phyloP scores from a whole-genome alignment of 768 basidiomycete species.

The Tylopilus intermedius region DNA sequence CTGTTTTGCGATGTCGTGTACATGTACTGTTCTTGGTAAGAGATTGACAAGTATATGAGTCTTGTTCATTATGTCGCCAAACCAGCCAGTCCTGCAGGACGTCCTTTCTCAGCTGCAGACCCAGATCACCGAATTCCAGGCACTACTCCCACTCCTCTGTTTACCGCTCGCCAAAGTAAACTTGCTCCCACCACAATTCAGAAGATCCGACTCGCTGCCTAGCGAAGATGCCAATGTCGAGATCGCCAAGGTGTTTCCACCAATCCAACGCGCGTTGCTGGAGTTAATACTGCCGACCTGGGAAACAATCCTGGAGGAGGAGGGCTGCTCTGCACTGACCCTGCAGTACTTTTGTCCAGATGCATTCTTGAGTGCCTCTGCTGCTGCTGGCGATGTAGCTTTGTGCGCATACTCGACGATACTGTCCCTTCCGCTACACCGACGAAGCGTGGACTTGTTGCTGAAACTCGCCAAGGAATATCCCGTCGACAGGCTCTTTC shows the following conservation, averaged over 20 bases:
- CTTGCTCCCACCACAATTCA: constrained; percentile 58
- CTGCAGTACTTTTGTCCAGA: constrained; percentile 76
- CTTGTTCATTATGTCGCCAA: constrained; percentile 5
- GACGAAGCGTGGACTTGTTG: constrained; percentile 50
- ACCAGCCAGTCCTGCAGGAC: constrained; percentile 24
- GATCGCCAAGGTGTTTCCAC: constrained; percentile 37
- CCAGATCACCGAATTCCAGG: constrained; percentile 45
- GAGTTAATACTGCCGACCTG: constrained; percentile 66
- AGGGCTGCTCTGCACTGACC: constrained; percentile 41
- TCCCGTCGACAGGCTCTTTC: constrained; percentile 63
- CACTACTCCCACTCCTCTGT: constrained; percentile 52
- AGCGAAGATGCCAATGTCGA: constrained; percentile 16
- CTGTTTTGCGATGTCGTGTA: neutral
- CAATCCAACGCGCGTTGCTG: constrained; percentile 62
- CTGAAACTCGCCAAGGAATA: constrained; percentile 54
- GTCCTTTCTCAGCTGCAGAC: constrained; percentile 41
- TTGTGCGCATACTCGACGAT: constrained; percentile 63
- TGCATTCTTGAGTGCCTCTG: constrained; percentile 46
- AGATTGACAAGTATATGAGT: too few species aligned
- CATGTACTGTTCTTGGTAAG: neutral
- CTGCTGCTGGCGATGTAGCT: constrained; percentile 49
- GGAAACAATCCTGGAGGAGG: constrained; percentile 50
- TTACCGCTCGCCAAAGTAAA: constrained; percentile 53
- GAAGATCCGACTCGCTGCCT: constrained; percentile 38
- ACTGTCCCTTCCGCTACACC: constrained; percentile 43